Evolutionary conservation across 192 early-diverging fungal genomes (phyloP).

Genomic region (Coemansia sp.): DNA sequence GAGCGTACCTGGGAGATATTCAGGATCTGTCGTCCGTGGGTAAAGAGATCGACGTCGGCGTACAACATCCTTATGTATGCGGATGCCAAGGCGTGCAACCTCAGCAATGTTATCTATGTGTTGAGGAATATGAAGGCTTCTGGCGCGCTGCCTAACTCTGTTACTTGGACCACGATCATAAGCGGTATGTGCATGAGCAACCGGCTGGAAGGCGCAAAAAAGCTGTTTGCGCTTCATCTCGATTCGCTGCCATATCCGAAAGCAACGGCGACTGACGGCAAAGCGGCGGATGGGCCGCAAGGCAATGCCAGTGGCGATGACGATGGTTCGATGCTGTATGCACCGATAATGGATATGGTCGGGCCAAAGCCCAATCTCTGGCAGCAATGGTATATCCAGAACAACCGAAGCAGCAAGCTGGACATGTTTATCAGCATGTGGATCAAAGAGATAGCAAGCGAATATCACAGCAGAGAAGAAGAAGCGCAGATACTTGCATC

Average conservation of each 20-base stretch:
- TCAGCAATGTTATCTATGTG: neutral
- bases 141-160: conserved; percentile 17
- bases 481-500: too few relatives aligned
- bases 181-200: conserved; percentile 22
- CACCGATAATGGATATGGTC: neutral
- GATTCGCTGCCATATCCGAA: conserved; percentile 24
- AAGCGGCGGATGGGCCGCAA: neutral
- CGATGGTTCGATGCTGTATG: neutral
- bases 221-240: conserved; percentile 35
- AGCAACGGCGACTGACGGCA: neutral
- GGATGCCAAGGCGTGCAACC: conserved; percentile 11
- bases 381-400: conserved; percentile 21
- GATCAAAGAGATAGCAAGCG: conserved; percentile 16
- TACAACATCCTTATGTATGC: conserved; percentile 24
- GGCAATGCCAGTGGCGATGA: too few relatives aligned
- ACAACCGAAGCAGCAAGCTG: neutral
- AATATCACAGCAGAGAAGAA: conserved; percentile 2
- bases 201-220: conserved; percentile 9
- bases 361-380: conserved; percentile 11
- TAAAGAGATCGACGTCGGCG: conserved; percentile 7
- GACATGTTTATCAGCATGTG: conserved; percentile 16
- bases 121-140: conserved; percentile 14
- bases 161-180: conserved; percentile 29
- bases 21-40: conserved; percentile 4
- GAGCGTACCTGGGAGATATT: conserved; percentile 12